A percentile compares a stretch with the other conserved stretches of the same genome.
Conservation (phyloP, 805 yeast genomes). For the Saccharomycopsis lassenensis region DNA sequence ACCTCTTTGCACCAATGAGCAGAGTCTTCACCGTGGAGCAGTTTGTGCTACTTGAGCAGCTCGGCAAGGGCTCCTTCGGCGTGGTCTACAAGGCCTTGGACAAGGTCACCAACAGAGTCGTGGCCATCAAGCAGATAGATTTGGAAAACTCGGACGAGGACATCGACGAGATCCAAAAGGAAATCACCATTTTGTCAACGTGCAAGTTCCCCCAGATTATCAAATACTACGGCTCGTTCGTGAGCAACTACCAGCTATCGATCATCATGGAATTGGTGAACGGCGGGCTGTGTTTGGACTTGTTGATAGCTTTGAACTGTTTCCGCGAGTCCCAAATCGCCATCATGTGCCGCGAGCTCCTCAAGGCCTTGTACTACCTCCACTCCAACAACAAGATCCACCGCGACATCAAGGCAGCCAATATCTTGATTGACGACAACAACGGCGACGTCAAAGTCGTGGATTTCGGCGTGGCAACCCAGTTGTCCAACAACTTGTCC, state of each 20-base stretch:
- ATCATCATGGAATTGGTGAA: constrained; percentile 73
- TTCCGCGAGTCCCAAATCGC: constrained; percentile 46
- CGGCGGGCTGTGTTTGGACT: constrained; percentile 65
- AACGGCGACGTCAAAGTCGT: constrained; percentile 68
- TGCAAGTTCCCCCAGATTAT: constrained; percentile 57
- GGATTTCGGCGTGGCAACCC: constrained; percentile 91
- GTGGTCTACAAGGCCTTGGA: constrained; percentile 58
- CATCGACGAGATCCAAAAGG: constrained; percentile 61
- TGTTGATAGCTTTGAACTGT: constrained; percentile 45
- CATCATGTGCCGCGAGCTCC: constrained; percentile 40
- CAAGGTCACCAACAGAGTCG: constrained; percentile 25
- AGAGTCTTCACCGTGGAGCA: constrained; percentile 28
- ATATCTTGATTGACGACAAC: constrained; percentile 56
- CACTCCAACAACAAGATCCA: constrained; percentile 72
- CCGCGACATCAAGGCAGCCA: constrained; percentile 87
- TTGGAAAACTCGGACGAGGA: constrained; percentile 58
- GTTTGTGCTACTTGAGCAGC: constrained; percentile 39
- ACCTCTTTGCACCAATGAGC: constrained; percentile 18
- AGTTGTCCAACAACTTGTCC: constrained; percentile 52
- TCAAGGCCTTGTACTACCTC: constrained; percentile 51
- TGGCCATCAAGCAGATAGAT: constrained; percentile 50
- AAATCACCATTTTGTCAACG: constrained; percentile 56
- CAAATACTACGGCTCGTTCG: constrained; percentile 59
- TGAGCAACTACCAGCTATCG: constrained; percentile 61
- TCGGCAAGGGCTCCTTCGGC: constrained; percentile 75